These are phyloP conservation scores for Angophora floribunda DNA, from an alignment of 345 rosid species.

Conservation along the genomic window DNA sequence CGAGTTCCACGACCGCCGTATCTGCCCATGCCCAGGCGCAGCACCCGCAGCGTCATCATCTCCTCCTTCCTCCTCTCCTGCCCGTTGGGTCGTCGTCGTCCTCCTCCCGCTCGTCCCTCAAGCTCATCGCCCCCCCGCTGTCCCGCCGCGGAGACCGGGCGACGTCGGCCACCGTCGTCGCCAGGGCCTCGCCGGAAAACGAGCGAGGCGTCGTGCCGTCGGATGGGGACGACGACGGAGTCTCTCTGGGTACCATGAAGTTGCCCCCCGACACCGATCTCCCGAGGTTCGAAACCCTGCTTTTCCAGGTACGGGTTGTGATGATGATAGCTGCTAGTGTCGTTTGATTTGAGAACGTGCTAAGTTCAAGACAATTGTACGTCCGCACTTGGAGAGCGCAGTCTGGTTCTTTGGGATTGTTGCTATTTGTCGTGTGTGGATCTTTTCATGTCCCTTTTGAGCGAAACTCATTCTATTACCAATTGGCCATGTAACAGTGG, in stretches of 20 bases:
- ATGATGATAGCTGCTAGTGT: background rate
- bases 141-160: background rate
- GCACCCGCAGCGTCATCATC: background rate
- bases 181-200: conserved; percentile 19
- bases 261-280: conserved; percentile 61
- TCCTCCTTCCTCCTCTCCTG: background rate
- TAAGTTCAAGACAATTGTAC: too few species aligned
- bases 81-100: background rate
- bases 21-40: background rate
- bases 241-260: conserved; percentile 78
- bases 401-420: background rate
- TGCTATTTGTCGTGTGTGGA: background rate
- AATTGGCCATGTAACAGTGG: conserved; percentile 41
- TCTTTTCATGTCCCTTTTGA: background rate
- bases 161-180: background rate
- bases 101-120: background rate
- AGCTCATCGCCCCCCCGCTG: background rate
- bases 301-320: conserved; percentile 45
- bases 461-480: background rate
- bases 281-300: conserved; percentile 49
- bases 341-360: background rate
- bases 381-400: background rate
- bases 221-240: conserved; percentile 47
- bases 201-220: conserved; percentile 15
- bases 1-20: background rate